Base-by-base conservation (phyloP, 2,329 filamentous ascomycete species). In the Tolypocladium album region DNA sequence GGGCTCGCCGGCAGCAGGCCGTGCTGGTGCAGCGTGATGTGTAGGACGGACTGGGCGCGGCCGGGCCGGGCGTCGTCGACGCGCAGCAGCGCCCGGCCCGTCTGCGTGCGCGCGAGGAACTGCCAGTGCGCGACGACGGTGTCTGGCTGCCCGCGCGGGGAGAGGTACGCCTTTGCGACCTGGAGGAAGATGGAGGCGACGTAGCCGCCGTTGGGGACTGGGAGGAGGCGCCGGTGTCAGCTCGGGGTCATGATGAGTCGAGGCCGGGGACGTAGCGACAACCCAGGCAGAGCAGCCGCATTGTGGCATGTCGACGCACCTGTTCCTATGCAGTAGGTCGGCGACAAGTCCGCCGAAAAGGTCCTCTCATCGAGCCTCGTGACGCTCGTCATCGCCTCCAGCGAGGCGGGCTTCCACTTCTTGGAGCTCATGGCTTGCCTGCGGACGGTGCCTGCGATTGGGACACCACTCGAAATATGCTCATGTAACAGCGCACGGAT, bases 181-280 rank as follows among this genome's bases (percentile, higher is more conserved):
- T 68, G 64, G 45, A 78, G 66, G 56, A 80, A 70, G 56, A 74
- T 70, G 20, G 73, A 70, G 5, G 76, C 73, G 1, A 78, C 71
- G 60, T 79, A 80, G 47, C 78, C 78, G 61, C 78, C 78, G 60
- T 80, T 77, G 2, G 78, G 77, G 17, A 79, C 74, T 75, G 61
- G 31, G 8, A 31, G 45, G 43, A 17, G 15, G 13, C 42, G 1
- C 20, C n/a, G n/a, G 13, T 17, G 45, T 50, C 17, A 31, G 45
- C 45, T 9, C 5, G 15, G 12, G 22, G 11, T 47, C 22, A 24
- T 4, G n/a, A 22, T 43, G 6, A 8, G 20, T 22, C 20, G 5
- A 36, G 34, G 34, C 34, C 40, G 15, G 40, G 5, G 40, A n/a
- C n/a, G n/a, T n/a, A n/a, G n/a, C n/a, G n/a, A n/a, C n/a, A n/a